Percentiles rank a stretch among this genome's conserved stretches.
Conservation (phyloP, 441 rosid species). For the Pelargonium australe region DNA sequence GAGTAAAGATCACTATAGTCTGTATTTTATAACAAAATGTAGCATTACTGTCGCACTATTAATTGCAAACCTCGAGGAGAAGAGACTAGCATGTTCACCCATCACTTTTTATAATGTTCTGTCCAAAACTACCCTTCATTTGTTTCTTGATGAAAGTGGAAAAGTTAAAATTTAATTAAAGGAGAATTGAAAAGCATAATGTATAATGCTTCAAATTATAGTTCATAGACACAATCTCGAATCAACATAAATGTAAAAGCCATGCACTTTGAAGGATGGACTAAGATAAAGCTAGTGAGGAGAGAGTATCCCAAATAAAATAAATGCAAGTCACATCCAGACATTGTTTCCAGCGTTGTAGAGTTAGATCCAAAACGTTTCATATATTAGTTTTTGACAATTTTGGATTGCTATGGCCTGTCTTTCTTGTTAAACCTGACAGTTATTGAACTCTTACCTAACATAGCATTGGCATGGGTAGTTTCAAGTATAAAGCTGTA, state of each 20-base stretch:
- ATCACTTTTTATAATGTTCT: background rate
- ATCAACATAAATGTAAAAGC: background rate
- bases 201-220: background rate
- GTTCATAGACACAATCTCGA: background rate
- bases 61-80: background rate
- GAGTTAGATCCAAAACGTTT: background rate
- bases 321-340: background rate
- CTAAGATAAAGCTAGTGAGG: background rate
- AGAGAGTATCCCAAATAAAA: background rate
- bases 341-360: background rate
- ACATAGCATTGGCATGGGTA: background rate
- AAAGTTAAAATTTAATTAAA: background rate
- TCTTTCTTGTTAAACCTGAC: background rate
- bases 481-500: background rate
- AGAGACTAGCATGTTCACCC: background rate
- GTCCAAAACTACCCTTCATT: background rate
- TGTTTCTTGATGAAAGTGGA: slow-evolving; percentile 3
- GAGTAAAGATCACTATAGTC: background rate
- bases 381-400: background rate
- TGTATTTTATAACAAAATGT: background rate
- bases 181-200: background rate
- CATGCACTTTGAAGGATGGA: background rate
- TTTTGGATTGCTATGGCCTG: background rate
- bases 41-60: background rate
- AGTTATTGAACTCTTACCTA: background rate